These are phyloP conservation scores for Globisporangium barbulae DNA, from an alignment of 352 stramenopile genomes.

Conservation along the genomic window DNA sequence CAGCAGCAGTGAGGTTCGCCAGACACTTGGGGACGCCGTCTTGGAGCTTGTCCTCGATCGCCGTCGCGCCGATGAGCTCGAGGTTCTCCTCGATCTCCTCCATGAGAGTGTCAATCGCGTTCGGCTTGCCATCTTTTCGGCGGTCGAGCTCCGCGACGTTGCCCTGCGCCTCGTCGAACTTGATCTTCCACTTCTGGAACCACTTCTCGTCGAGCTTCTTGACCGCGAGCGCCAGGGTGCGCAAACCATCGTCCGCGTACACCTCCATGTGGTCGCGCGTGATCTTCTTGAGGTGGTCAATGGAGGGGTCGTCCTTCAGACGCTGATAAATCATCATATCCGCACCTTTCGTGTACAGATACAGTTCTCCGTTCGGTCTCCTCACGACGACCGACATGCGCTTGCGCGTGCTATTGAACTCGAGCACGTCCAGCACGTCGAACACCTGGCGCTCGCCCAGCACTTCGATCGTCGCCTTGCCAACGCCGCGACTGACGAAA, in stretches of 20 bases:
- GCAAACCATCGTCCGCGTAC: slow-evolving; percentile 82
- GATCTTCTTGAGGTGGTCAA: slow-evolving; percentile 46
- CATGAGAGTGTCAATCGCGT: slow-evolving; percentile 73
- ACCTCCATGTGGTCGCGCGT: slow-evolving; percentile 78
- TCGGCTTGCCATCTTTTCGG: slow-evolving; percentile 75
- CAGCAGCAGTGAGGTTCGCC: slow-evolving; percentile 68
- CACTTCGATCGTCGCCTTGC: slow-evolving; percentile 27
- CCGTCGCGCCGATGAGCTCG: slow-evolving; percentile 85
- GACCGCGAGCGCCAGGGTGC: slow-evolving; percentile 77
- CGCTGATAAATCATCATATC: slow-evolving; percentile 92
- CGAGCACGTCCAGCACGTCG: slow-evolving; percentile 75
- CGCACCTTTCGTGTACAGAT: slow-evolving; percentile 88
- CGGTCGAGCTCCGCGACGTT: slow-evolving; percentile 74
- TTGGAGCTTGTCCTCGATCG: slow-evolving; percentile 93
- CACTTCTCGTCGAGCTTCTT: slow-evolving; percentile 64
- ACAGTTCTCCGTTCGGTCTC: slow-evolving; percentile 43
- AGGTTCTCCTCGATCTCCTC: slow-evolving; percentile 81
- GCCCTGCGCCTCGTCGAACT: slow-evolving; percentile 65
- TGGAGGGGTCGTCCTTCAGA: slow-evolving; percentile 46
- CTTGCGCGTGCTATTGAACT: slow-evolving; percentile 94
- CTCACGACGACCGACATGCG: slow-evolving; percentile 94
- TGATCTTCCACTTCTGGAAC: slow-evolving; percentile 72
- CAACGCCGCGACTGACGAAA: slow-evolving; percentile 59
- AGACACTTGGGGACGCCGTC: slow-evolving; percentile 88
- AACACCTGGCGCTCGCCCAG: slow-evolving; percentile 47